Percentiles rank a stretch among this genome's conserved stretches.
Conservation (phyloP, 116 monocot species). For the Zostera marina region DNA sequence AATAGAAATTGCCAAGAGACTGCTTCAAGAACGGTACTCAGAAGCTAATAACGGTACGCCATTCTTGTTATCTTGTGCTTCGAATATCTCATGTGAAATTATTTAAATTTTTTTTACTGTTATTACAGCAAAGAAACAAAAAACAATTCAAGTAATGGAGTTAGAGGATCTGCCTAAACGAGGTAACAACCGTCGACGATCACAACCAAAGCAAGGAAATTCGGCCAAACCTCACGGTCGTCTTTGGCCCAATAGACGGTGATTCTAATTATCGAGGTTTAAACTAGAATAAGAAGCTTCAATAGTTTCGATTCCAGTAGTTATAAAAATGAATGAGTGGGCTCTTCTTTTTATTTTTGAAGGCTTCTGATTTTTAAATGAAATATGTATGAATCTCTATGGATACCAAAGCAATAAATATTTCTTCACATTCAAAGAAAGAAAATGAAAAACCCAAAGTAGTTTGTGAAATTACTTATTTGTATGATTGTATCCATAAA, state of each 20-base stretch:
- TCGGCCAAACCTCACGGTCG: neutral
- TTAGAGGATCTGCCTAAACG: slow-evolving; percentile 42
- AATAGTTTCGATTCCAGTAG: too few relatives aligned
- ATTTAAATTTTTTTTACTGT: neutral
- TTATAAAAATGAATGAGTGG: too few relatives aligned
- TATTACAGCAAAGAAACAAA: slow-evolving; percentile 51
- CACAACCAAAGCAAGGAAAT: slow-evolving; percentile 15
- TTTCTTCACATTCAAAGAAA: too few relatives aligned
- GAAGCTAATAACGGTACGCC: slow-evolving; percentile 37
- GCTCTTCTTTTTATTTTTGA: too few relatives aligned
- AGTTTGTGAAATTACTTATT: too few relatives aligned
- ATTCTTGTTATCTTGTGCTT: neutral
- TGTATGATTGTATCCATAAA: too few relatives aligned
- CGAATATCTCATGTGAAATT: neutral
- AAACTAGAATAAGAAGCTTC: too few relatives aligned
- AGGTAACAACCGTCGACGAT: slow-evolving; percentile 7
- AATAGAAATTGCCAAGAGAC: slow-evolving; percentile 43
- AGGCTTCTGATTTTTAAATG: too few relatives aligned
- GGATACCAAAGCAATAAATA: too few relatives aligned
- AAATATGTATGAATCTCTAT: too few relatives aligned
- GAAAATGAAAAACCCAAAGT: too few relatives aligned
- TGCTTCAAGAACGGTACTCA: slow-evolving; percentile 56
- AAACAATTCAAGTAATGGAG: slow-evolving; percentile 51
- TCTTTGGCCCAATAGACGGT: slow-evolving; percentile 15
- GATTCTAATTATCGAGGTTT: slow-evolving; percentile 3